phyloP scores from a whole-genome alignment of 108 stramenopile genomes.

The Craspedostauros australis region DNA sequence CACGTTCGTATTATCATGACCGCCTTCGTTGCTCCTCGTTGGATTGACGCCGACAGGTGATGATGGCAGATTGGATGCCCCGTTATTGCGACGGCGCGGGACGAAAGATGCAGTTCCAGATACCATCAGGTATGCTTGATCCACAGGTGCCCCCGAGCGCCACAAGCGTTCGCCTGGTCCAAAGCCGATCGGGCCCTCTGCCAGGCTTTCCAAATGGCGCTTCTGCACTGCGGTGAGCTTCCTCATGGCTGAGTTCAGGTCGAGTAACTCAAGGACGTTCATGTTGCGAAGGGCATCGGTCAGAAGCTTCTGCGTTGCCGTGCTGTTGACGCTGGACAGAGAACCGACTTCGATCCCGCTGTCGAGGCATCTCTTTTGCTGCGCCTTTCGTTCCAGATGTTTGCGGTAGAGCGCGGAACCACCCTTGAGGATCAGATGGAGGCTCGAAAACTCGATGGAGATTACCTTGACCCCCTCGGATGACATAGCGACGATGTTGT shows the following conservation, averaged over 20 bases:
- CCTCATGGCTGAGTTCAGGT: conserved; percentile 72
- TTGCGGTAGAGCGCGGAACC: conserved; percentile 69
- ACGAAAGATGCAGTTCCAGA: conserved; percentile 78
- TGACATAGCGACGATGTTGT: conserved; percentile 77
- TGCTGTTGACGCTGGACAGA: conserved; percentile 7
- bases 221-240: conserved; percentile 83
- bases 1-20: conserved; percentile 22
- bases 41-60: conserved; percentile 9
- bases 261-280: conserved; percentile 65
- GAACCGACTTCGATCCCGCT: neutral
- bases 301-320: conserved; percentile 27
- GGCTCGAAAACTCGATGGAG: conserved; percentile 55
- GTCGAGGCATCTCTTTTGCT: conserved; percentile 15
- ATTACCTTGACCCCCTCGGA: conserved; percentile 83
- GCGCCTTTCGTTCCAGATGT: conserved; percentile 51
- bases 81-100: conserved; percentile 53
- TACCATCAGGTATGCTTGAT: conserved; percentile 76
- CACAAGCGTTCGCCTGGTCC: conserved; percentile 73
- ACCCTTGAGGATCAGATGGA: conserved; percentile 63
- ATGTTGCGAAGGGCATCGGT: conserved; percentile 45
- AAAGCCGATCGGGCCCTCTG: conserved; percentile 66
- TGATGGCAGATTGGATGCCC: too few relatives aligned
- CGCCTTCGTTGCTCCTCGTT: conserved; percentile 3
- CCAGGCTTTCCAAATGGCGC: conserved; percentile 77
- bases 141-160: conserved; percentile 66